Evolutionary conservation across 2,329 filamentous ascomycete genomes (phyloP), one percentile per base, ranked within the genome.

Genomic region (Emmonsiellopsis sp.): DNA sequence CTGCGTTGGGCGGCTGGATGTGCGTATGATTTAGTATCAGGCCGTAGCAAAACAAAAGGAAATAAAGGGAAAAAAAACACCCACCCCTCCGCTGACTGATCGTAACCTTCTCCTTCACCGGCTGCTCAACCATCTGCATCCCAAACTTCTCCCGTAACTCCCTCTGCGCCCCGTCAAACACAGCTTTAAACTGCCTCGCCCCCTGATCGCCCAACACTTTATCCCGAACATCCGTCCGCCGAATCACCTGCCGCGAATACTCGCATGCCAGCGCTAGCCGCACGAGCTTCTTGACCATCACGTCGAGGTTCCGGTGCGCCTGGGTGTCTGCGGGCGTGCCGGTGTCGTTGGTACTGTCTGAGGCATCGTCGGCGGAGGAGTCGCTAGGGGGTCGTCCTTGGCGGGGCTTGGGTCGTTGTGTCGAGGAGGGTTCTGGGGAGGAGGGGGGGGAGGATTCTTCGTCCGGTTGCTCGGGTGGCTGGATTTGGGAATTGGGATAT

Each of bases 91-190:
- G 82, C 65, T 95, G 87, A 55, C 83, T 83, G 35, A 95, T 71
- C 0, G 89, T 89, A 48, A 87, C 79, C 69, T 90, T 94, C 64
- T 96, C 92, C 63, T 80, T 81, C 1, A 80, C 76, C 0, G 93
- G 90, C 49, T 97, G 76, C 70, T 96, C 91, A 3, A 82, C 78
- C 77, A 98, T 80, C 67, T 91, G 80, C 90, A 97, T 95, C n/a
- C 93, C 93, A 70, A 95, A 97, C 1, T 84, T 79, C 1, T 73
- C 73, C 47, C 78, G 76, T 38, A 98, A 74, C 59, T 87, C 80
- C 35, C 75, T 70, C 67, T 98, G 92, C 42, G 92, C 89, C 41
- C 80, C 75, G 0, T 81, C 80, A 63, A 95, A 96, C 3, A 96
- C 82, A 10, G 73, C 68, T 65, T 83, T 90, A 68, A 96, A 97